Percentiles rank a stretch among this genome's conserved stretches.
Evolutionary conservation across 108 stramenopile species (phyloP).

Genomic region (Seminavis robusta): DNA sequence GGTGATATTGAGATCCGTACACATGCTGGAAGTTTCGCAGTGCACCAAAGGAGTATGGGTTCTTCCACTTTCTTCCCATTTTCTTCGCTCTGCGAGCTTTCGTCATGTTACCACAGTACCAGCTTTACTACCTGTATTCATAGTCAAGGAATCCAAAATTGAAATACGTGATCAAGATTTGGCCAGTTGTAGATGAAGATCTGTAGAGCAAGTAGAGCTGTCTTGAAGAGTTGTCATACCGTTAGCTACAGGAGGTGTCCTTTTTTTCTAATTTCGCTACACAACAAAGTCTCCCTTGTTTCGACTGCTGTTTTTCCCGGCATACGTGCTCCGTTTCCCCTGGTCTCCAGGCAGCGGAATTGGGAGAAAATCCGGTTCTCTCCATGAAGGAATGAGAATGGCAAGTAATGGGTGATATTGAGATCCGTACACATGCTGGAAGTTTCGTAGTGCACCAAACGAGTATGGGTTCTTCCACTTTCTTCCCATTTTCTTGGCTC

Average conservation of each 20-base stretch:
- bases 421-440: slow-evolving; percentile 72
- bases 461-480: slow-evolving; percentile 78
- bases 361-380: slow-evolving; percentile 85
- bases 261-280: too few relatives aligned
- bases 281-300: too few relatives aligned
- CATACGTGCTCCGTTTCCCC: too few relatives aligned
- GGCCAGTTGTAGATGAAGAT: too few relatives aligned
- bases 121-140: too few relatives aligned
- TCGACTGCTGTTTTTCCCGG: too few relatives aligned
- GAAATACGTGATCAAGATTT: too few relatives aligned
- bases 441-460: slow-evolving; percentile 63
- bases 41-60: slow-evolving; percentile 81
- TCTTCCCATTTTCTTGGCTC: slow-evolving; percentile 22
- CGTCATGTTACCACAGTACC: slow-evolving; percentile 68
- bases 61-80: slow-evolving; percentile 41
- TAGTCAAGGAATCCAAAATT: too few relatives aligned
- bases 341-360: slow-evolving; percentile 62
- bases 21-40: slow-evolving; percentile 74
- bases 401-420: slow-evolving; percentile 14
- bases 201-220: too few relatives aligned
- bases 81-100: slow-evolving; percentile 38
- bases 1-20: slow-evolving; percentile 34
- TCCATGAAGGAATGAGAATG: slow-evolving; percentile 51
- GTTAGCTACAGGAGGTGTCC: too few relatives aligned
- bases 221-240: too few relatives aligned